Percentiles rank a stretch among this genome's conserved stretches.
Conservation (phyloP, 371 early-diverging fungal genomes). For the Sporodiniella umbellata region DNA sequence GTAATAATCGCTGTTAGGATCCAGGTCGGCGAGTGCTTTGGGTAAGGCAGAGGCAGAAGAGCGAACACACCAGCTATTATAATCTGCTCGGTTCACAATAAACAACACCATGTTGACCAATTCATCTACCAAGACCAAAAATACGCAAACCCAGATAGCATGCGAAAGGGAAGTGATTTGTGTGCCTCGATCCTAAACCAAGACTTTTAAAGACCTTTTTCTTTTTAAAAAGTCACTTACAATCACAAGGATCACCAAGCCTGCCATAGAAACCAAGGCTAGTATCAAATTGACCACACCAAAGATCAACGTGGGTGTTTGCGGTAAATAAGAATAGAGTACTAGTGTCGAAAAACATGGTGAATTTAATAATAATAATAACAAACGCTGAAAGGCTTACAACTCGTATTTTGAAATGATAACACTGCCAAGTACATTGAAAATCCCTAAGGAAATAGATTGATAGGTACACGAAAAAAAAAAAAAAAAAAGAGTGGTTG, state of each 20-base stretch:
- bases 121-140: conserved; percentile 21
- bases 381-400: conserved; percentile 11
- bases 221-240: conserved; percentile 4
- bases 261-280: conserved; percentile 20
- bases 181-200: not conserved
- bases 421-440: conserved; percentile 32
- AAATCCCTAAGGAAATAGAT: conserved; percentile 13
- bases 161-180: conserved; percentile 12
- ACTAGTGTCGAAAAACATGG: conserved; percentile 14
- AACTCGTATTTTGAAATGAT: conserved; percentile 26
- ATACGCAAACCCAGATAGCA: conserved; percentile 22
- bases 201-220: not conserved
- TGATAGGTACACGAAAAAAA: not conserved
- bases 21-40: no score
- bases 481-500: not conserved
- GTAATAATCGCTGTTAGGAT: conserved; percentile 17
- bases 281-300: conserved; percentile 25
- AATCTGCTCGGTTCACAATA: conserved; percentile 12
- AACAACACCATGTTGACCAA: conserved; percentile 26
- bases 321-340: conserved; percentile 23
- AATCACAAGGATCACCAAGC: conserved; percentile 14
- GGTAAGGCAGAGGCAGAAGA: conserved; percentile 6
- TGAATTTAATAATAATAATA: not conserved
- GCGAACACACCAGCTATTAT: conserved; percentile 10
- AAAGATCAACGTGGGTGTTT: conserved; percentile 16